phyloP scores from a whole-genome alignment of 768 basidiomycete genomes.

The Boletus huronensis region DNA sequence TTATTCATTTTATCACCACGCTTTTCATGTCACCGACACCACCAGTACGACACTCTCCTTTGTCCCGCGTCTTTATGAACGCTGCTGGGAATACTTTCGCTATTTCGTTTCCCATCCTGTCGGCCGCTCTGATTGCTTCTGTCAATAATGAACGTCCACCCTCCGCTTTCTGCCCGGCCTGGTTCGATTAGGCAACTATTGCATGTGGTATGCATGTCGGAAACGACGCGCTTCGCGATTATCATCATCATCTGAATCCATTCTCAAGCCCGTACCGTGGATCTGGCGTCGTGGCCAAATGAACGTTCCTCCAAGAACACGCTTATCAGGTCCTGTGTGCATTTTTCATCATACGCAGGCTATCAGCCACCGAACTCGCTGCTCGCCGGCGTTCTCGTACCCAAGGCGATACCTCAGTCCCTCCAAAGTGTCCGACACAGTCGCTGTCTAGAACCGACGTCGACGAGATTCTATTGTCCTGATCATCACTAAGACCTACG shows the following conservation, averaged over 20 bases:
- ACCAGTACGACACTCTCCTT: not conserved
- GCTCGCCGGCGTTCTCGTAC: slow-evolving; percentile 9
- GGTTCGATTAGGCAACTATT: slow-evolving; percentile 16
- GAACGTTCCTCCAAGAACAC: slow-evolving; percentile 10
- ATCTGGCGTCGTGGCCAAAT: slow-evolving; percentile 18
- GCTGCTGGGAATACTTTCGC: slow-evolving; percentile 18
- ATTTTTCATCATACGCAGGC: slow-evolving; percentile 12
- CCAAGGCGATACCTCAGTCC: slow-evolving; percentile 4
- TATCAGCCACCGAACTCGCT: slow-evolving; percentile 6
- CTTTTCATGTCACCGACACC: slow-evolving; percentile 11
- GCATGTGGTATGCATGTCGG: not conserved
- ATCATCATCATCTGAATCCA: slow-evolving; percentile 9
- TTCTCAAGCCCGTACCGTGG: slow-evolving; percentile 17
- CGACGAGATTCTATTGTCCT: not conserved
- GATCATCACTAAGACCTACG: slow-evolving; percentile 1
- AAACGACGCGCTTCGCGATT: slow-evolving; percentile 18
- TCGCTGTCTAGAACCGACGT: slow-evolving; percentile 1
- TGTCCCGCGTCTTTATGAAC: no score
- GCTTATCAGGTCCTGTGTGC: slow-evolving; percentile 11
- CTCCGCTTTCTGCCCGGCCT: slow-evolving; percentile 6
- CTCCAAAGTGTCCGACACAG: slow-evolving; percentile 2
- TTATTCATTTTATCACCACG: slow-evolving; percentile 17
- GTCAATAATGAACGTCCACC: slow-evolving; percentile 4
- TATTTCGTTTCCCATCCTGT: slow-evolving; percentile 13
- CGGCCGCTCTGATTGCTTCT: slow-evolving; percentile 6